phyloP scores from a whole-genome alignment of 768 basidiomycete species.

The Leccinum subgranulosum region DNA sequence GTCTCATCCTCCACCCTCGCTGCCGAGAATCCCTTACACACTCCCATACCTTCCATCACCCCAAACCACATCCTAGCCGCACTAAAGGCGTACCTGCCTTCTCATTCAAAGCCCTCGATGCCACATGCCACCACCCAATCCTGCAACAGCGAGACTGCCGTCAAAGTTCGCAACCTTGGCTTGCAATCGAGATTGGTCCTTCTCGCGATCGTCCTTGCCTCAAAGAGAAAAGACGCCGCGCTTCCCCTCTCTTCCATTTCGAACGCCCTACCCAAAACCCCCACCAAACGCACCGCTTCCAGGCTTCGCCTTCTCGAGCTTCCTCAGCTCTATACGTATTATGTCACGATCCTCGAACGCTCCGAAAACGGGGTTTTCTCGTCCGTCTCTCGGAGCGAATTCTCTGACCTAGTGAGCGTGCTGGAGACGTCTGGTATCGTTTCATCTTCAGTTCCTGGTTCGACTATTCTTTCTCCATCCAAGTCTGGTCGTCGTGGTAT shows the following conservation, averaged over 20 bases:
- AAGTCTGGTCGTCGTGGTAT: conserved; percentile 50
- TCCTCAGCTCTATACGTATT: conserved; percentile 62
- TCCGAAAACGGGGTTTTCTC: conserved; percentile 53
- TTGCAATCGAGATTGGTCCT: conserved; percentile 73
- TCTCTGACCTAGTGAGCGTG: conserved; percentile 65
- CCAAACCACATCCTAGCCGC: conserved; percentile 72
- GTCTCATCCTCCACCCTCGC: conserved; percentile 29
- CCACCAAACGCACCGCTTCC: conserved; percentile 51
- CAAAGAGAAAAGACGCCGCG: conserved; percentile 56
- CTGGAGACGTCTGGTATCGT: conserved; percentile 74
- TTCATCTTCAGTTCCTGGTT: conserved; percentile 33
- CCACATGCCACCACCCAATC: conserved; percentile 22
- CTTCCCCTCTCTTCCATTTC: conserved; percentile 46
- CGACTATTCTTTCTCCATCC: conserved; percentile 36
- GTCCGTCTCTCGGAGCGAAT: conserved; percentile 72
- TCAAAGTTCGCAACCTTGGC: conserved; percentile 65
- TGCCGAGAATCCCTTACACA: conserved; percentile 26
- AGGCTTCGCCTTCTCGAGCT: conserved; percentile 48
- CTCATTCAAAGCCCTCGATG: conserved; percentile 7
- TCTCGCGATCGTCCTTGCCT: conserved; percentile 59
- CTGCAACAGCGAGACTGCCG: conserved; percentile 56
- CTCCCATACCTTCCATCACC: conserved; percentile 45
- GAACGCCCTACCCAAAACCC: conserved; percentile 34
- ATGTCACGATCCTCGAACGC: conserved; percentile 55
- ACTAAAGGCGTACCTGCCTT: conserved; percentile 65